Evolutionary conservation across 192 early-diverging fungal genomes (phyloP), one percentile per base, ranked within the genome.

Genomic region (Coemansia sp.): DNA sequence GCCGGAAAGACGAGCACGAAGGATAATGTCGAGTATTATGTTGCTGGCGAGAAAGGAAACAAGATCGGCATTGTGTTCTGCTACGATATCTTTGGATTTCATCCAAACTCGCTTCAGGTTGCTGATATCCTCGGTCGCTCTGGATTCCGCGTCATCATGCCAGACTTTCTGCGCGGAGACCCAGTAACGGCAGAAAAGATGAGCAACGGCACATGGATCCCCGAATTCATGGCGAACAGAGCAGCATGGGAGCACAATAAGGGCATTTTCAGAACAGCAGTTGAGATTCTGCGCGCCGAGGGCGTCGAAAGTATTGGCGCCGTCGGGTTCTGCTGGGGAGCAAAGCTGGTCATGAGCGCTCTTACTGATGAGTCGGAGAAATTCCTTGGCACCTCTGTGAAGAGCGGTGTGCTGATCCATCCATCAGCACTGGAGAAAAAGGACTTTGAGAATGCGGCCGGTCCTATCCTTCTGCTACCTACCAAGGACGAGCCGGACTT

Each of bases 301-400:
- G 87, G 89, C 47, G 81, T 79, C 45, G 68, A 67, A 15, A 65
- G 74, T 11, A 74, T 86, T 54, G 87, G 87, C 26, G 57, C 86
- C 6, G 61, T 90, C 61, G 91, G 90, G 6, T 88, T 91, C 67
- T 91, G 90, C 85, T 91, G 90, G 90, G 90, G 91, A 37, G 86
- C 81, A 15, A 79, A 87, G 64, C 79, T 90, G 61, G 72, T 85
- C n/a, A 78, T 82, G 2, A 63, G 78, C 41, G 84, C 83, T 42
- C 71, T 78, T 37, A 64, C 85, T 11, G 71, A 81, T 45, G 81
- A 84, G 8, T 62, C 66, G 5, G 86, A 81, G 48, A 50, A 18
- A 1, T 15, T 19, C 12, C 2, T 23, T 4, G 19, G 52, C 23
- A 23, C 13, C 12, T 32, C 32, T 32, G 77, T 87, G 38, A 63